Base-by-base conservation (phyloP, 2,329 filamentous ascomycete species). In the Colletotrichum cuscutae region DNA sequence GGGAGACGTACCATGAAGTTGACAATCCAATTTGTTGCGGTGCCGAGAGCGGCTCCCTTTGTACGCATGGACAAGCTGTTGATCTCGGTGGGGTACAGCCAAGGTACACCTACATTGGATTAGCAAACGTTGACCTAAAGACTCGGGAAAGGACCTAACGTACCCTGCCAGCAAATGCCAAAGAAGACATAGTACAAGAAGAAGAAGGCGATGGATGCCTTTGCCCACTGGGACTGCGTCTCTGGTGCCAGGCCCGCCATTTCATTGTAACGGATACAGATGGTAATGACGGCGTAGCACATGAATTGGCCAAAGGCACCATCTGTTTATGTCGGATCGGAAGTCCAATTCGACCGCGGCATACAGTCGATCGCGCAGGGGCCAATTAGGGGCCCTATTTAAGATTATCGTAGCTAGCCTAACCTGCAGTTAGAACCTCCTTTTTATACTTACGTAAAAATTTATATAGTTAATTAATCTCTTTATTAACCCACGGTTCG, bases 231-330 rank as follows among this genome's bases (percentile, higher is more conserved):
- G 2, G 42, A 28, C 12, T 59, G 62, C 24, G 57, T 72, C 15
- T 53, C 68, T 24, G 66, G 54, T 0, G 69, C 56, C 12, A 76
- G 65, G 54, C 62, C 65, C 6, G 42, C 24, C 53, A 77, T 74
- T 72, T 84, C 81, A 67, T 82, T 82, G 73, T 83, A 85, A 1
- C 83, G 79, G 8, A 89, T 80, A n/a, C 86, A 82, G 15, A 88
- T 80, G 0, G 86, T 88, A 76, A 89, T 88, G 74, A 87, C 80
- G 7, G 85, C 73, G 72, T 87, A 89, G 75, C 85, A 89, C 63
- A 88, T 80, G 68, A 82, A 84, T 78, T 89, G 88, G 1, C 87
- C 87, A 2, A 83, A 81, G 0, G 87, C 85, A 1, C 87, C 86
- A 53, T 79, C 77, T 79, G 28, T 13, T 42, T 15, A n/a, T n/a